Percentiles rank a stretch among this genome's conserved stretches.
Conservation (phyloP, 2,329 filamentous ascomycete genomes). For the Mycosphaerella arachidis region DNA sequence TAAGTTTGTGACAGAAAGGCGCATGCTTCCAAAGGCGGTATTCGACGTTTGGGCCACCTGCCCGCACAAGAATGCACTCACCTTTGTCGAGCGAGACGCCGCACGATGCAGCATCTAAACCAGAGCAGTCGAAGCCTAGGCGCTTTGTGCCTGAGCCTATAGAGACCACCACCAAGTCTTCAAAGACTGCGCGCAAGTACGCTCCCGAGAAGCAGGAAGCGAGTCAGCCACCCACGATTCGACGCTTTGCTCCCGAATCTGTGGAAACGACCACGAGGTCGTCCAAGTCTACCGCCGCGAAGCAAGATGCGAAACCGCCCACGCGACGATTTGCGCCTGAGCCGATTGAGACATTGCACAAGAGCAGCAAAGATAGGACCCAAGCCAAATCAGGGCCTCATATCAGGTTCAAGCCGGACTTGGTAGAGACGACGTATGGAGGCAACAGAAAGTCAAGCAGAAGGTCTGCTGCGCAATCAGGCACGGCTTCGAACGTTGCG, state of each 20-base stretch:
- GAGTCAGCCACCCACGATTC: constrained; percentile 4
- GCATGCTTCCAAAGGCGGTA: constrained; percentile 21
- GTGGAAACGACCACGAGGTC: constrained; percentile 21
- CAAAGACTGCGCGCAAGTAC: constrained; percentile 10
- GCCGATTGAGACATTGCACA: constrained; percentile 37
- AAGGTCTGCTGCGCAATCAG: constrained; percentile 17
- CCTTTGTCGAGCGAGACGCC: constrained; percentile 13
- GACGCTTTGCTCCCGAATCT: constrained; percentile 31
- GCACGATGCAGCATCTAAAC: constrained; percentile 7
- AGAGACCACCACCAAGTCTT: constrained; percentile 21
- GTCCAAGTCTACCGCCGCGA: background rate
- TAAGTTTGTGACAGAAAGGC: constrained; percentile 8
- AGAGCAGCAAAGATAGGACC: constrained; percentile 26
- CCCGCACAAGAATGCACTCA: constrained; percentile 16
- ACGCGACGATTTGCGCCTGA: constrained; percentile 31
- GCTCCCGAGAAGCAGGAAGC: constrained; percentile 16
- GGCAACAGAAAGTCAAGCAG: constrained; percentile 25
- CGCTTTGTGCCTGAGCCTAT: constrained; percentile 32
- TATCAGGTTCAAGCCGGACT: constrained; percentile 32
- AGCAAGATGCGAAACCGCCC: constrained; percentile 11
- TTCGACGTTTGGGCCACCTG: constrained; percentile 17
- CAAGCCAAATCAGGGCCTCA: constrained; percentile 7
- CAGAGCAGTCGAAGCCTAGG: constrained; percentile 8
- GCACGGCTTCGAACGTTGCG: constrained; percentile 12
- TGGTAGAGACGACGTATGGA: constrained; percentile 30